A percentile compares a stretch with the other conserved stretches of the same genome.
phyloP scores from a whole-genome alignment of 805 yeast species.

The Yarrowia keelungensis region DNA sequence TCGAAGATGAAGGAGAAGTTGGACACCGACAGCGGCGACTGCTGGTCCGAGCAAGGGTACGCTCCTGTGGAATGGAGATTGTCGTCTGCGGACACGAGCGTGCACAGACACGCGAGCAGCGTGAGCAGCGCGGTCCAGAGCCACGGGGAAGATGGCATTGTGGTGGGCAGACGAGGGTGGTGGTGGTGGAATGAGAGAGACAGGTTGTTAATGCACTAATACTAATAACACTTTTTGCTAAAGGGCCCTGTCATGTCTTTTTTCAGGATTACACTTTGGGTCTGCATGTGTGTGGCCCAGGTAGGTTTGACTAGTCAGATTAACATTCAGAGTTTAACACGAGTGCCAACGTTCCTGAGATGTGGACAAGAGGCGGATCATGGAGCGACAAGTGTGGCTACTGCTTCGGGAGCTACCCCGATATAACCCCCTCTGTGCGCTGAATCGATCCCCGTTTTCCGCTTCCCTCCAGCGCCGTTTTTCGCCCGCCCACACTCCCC shows the following conservation, averaged over 20 bases:
- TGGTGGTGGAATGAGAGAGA: background rate
- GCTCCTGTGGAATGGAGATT: conserved; percentile 38
- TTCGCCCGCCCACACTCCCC: background rate
- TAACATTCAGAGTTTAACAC: background rate
- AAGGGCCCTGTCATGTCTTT: conserved; percentile 1
- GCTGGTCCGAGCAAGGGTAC: conserved; percentile 29
- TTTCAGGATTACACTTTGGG: conserved; percentile 14
- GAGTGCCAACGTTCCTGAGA: conserved; percentile 20
- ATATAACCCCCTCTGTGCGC: background rate
- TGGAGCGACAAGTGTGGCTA: too few species aligned
- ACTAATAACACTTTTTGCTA: background rate
- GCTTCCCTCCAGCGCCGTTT: background rate
- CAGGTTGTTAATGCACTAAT: background rate
- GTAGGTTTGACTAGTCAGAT: conserved; percentile 16
- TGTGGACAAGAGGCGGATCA: background rate
- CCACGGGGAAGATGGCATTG: background rate
- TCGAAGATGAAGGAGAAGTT: conserved; percentile 34
- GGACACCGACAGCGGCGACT: conserved; percentile 26
- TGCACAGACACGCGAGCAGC: conserved; percentile 9
- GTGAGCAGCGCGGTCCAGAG: conserved; percentile 12
- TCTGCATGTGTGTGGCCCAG: conserved; percentile 7
- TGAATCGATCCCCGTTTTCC: background rate
- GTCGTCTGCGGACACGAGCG: conserved; percentile 10
- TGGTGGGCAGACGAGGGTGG: background rate
- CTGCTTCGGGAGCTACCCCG: too few species aligned